Evolutionary conservation across 441 rosid species (phyloP).

Genomic region (Adansonia gregorii): DNA sequence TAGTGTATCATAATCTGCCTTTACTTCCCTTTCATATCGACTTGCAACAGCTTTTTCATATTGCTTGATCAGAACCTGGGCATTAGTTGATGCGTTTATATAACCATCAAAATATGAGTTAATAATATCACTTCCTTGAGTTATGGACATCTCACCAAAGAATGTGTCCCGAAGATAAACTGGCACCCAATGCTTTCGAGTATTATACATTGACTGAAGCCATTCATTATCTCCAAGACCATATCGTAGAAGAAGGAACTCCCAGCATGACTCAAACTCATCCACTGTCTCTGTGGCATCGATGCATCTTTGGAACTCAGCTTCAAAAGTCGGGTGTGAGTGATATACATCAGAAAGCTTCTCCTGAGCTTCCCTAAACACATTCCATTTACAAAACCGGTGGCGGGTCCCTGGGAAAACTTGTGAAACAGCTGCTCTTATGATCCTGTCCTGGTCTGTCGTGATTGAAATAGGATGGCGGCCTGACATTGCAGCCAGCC

Average conservation of each 20-base stretch:
- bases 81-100: conserved; percentile 42
- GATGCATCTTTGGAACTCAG: conserved; percentile 47
- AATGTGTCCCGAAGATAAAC: conserved; percentile 44
- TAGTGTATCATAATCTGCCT: conserved; percentile 48
- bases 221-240: conserved; percentile 43
- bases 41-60: conserved; percentile 43
- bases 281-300: conserved; percentile 42
- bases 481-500: conserved; percentile 50
- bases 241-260: conserved; percentile 39
- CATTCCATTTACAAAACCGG: conserved; percentile 48
- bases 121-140: conserved; percentile 39
- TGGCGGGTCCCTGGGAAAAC: conserved; percentile 49
- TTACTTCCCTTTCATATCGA: conserved; percentile 43
- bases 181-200: conserved; percentile 46
- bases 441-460: conserved; percentile 49
- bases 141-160: conserved; percentile 45
- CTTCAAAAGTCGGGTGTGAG: conserved; percentile 41
- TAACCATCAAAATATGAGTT: conserved; percentile 51
- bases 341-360: conserved; percentile 45
- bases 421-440: conserved; percentile 40
- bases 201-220: conserved; percentile 44
- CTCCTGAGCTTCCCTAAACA: conserved; percentile 50
- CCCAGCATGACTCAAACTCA: conserved; percentile 50
- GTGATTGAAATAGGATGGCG: conserved; percentile 42
- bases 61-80: conserved; percentile 43